Conservation (phyloP, 306 rosid species). For the Dryas octopetala region DNA sequence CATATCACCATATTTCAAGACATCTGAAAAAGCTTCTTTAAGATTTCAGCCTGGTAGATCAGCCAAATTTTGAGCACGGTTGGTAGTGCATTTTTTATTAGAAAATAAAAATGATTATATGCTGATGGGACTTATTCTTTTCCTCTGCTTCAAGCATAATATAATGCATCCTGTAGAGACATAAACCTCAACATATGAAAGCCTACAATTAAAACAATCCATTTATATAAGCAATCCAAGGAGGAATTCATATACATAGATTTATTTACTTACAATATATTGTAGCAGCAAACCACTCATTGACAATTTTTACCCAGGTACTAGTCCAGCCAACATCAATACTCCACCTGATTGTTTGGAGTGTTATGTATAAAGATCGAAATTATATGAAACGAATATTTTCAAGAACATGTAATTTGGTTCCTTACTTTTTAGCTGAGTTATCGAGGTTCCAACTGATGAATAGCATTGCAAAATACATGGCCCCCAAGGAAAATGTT, state of each 20-base stretch:
- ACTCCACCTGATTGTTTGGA: conserved; percentile 70
- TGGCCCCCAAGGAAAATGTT: conserved; percentile 79
- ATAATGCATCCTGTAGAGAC: neutral
- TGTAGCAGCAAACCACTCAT: conserved; percentile 92
- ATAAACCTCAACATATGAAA: neutral
- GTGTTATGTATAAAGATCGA: neutral
- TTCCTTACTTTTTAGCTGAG: conserved; percentile 65
- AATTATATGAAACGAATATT: neutral
- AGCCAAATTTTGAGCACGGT: neutral
- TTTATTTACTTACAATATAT: conserved; percentile 59
- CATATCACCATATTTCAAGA: neutral
- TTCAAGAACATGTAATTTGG: neutral
- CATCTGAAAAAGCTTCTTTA: neutral
- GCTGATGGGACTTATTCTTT: neutral
- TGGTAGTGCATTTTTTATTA: neutral
- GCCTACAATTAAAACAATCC: neutral
- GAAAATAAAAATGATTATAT: neutral
- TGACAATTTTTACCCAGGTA: conserved; percentile 76
- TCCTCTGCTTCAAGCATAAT: neutral
- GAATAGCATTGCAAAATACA: conserved; percentile 92
- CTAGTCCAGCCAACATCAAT: conserved; percentile 93
- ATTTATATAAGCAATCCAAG: neutral
- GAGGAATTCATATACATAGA: neutral
- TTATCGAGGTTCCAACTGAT: conserved; percentile 89
- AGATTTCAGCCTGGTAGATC: neutral